A percentile compares a stretch with the other conserved stretches of the same genome.
Evolutionary conservation across 345 rosid genomes (phyloP).

Genomic region (Eucalyptus leucophloia): DNA sequence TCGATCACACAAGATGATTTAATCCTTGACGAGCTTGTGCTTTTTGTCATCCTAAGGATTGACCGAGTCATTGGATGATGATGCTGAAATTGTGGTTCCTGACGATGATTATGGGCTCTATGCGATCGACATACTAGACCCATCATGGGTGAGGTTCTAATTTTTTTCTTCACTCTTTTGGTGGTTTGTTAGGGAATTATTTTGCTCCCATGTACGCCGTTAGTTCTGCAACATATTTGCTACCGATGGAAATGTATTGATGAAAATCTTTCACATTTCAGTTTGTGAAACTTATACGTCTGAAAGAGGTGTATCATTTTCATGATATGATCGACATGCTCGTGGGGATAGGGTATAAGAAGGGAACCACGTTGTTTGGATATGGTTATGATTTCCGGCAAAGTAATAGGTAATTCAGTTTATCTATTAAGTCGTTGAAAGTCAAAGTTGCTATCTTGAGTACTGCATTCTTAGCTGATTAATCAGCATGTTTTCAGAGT

Average conservation of each 20-base stretch:
- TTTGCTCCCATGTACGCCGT: background rate
- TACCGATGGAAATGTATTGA: background rate
- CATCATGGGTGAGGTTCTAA: constrained; percentile 43
- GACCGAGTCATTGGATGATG: constrained; percentile 52
- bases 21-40: background rate
- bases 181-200: background rate
- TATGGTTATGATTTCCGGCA: constrained; percentile 91
- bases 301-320: constrained; percentile 70
- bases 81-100: constrained; percentile 61
- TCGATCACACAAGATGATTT: background rate
- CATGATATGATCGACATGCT: constrained; percentile 91
- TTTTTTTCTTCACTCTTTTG: background rate
- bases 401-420: constrained; percentile 54
- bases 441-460: background rate
- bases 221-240: background rate
- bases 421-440: background rate
- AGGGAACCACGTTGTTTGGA: constrained; percentile 77
- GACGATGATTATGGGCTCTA: constrained; percentile 83
- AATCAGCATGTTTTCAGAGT: background rate
- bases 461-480: background rate
- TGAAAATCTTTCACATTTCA: constrained; percentile 10
- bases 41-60: constrained; percentile 38
- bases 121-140: constrained; percentile 78
- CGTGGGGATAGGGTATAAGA: constrained; percentile 57
- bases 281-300: constrained; percentile 47